Evolutionary conservation across 2,329 filamentous ascomycete genomes (phyloP), one percentile per base, ranked within the genome.

Genomic region (Ceratocystis lukuohia): DNA sequence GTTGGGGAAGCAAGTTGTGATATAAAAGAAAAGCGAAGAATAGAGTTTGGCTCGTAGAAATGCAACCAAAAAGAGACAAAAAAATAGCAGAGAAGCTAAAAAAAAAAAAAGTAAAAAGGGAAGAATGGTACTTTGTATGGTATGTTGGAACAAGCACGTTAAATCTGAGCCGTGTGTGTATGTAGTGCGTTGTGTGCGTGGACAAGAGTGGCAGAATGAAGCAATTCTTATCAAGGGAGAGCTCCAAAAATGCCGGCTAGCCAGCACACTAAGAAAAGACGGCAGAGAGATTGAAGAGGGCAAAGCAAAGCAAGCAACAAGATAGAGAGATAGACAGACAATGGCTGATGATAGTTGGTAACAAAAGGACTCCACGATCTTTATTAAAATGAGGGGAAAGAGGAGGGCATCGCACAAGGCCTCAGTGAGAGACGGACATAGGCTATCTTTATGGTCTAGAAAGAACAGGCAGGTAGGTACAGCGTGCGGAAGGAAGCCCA

Each of bases 141-240:
- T 67, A 67, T 67, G 66, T 65, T 67, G 62, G 62, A 20, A 67
- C 66, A 63, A 50, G 61, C 61, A 48, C 61, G 61, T 46, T 63
- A 33, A 20, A 63, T 4, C 15, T 63, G 28, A 48, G 28, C 41
- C 45, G 61, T 63, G 22, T 63, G 22, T 62, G 15, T n/a, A 20
- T 4, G 8, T 8, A 20, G 46, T 20, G 45, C 17, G 46, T 10
- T 20, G 46, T 50, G n/a, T 50, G 46, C 5, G 46, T 10, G 59
- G 41, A 33, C 59, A n/a, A 8, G 28, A 37, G 6, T 8, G 17
- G 61, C 44, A 63, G 45, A 46, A 44, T n/a, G 48, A 22, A 46
- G 61, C 61, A 63, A 25, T 22, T 25, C 2, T 20, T 33, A 20
- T 20, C 33, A 30, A 62, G 46, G n/a, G 46, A 50, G 46, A n/a